phyloP scores from a whole-genome alignment of 768 basidiomycete species.

The Pseudohyphozyma bogoriensis region DNA sequence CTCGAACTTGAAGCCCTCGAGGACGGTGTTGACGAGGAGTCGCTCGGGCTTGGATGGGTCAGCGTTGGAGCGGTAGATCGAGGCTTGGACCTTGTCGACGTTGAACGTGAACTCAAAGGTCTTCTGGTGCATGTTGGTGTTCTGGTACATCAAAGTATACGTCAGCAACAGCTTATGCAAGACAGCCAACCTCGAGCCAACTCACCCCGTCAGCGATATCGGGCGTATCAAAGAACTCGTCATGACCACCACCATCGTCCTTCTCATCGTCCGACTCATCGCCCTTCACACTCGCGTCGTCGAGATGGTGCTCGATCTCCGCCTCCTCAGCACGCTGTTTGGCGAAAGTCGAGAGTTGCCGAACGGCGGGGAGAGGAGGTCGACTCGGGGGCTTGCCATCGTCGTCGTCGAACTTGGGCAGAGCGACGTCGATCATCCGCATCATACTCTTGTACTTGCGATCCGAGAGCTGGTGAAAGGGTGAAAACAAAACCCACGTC shows the following conservation, averaged over 20 bases:
- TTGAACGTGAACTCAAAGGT: conserved; percentile 77
- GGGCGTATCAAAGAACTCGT: conserved; percentile 32
- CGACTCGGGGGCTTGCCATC: conserved; percentile 6
- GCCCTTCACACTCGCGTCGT: conserved; percentile 38
- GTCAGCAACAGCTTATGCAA: neutral
- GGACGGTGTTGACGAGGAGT: conserved; percentile 62
- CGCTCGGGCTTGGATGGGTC: conserved; percentile 52
- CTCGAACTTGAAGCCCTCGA: conserved; percentile 65
- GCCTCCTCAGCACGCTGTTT: conserved; percentile 54
- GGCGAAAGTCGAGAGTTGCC: conserved; percentile 31
- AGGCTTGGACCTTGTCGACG: conserved; percentile 70
- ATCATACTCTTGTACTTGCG: conserved; percentile 84
- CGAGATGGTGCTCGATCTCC: conserved; percentile 37
- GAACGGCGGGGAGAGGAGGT: neutral
- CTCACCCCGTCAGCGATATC: conserved; percentile 32
- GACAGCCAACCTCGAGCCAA: too few species aligned
- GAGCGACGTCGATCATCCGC: conserved; percentile 79
- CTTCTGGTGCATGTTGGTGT: conserved; percentile 45
- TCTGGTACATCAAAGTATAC: neutral
- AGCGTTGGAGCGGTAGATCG: conserved; percentile 58
- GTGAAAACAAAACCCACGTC: neutral
- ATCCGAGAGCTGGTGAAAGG: conserved; percentile 50
- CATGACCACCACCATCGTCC: conserved; percentile 43
- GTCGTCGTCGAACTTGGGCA: conserved; percentile 64
- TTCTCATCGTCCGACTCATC: conserved; percentile 45